Evolutionary conservation across 176 grass and related monocot genomes (phyloP), one percentile per base, ranked within the genome.

Genomic region (Metroxylon sagu): DNA sequence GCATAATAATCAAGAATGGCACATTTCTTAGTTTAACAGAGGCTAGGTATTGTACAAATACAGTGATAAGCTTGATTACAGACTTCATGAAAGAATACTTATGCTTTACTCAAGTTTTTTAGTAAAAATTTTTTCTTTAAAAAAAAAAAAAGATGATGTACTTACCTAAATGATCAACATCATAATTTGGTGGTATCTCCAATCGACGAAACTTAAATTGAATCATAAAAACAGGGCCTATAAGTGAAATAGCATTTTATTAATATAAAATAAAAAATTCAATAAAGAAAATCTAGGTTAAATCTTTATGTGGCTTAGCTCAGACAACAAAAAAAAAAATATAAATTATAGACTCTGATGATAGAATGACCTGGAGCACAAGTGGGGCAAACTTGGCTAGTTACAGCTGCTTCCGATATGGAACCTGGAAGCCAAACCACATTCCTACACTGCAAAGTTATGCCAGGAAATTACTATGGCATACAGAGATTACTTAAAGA

Each of bases 351-450:
- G 8, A 43, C 35, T 39, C 12, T 43, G 35, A 30, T 16, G 69
- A 52, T 50, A 70, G 50, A 25, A 71, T 60, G 19, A 90, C 92
- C 92, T 90, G 83, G 92, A 79, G 62, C 28, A 21, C 92, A 96
- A 60, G 52, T 85, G 65, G 83, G 72, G 68, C 92, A 97, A 74
- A 90, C 54, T 75, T 97, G 72, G 53, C 72, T 69, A 18, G 87
- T 88, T 31, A 97, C 76, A 67, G 72, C 43, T 23, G 87, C 92
- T 77, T 91, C 92, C 65, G 80, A 82, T 77, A 97, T 17, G 23
- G 83, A 90, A 57, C 83, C 81, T 23, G 92, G 92, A 48, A 97
- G 92, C 92, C 92, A 97, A 63, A 90, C 86, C 31, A 88, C 92
- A 51, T 82, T 97, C 67, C 83, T 80, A 83, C 92, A 97, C 92